Conservation (phyloP, 1,284 basidiomycete genomes). For the Rhodotorula sp. region DNA sequence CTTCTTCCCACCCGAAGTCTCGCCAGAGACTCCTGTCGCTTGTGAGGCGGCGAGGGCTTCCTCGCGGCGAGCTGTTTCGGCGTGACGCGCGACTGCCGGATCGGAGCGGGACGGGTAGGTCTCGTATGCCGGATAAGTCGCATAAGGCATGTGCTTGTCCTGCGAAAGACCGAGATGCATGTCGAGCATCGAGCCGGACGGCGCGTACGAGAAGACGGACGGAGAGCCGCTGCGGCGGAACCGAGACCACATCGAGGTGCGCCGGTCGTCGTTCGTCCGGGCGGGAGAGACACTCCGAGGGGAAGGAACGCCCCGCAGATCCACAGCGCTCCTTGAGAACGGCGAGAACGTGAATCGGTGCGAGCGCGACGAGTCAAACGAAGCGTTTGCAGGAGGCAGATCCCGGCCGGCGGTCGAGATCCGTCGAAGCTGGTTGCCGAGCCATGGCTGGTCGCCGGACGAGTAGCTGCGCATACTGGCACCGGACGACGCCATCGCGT, state of each 20-base stretch:
- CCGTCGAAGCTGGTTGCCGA: conserved; percentile 25
- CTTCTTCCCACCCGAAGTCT: conserved; percentile 17
- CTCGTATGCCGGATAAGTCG: conserved; percentile 27
- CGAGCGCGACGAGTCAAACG: conserved; percentile 40
- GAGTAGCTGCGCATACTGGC: conserved; percentile 33
- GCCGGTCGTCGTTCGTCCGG: conserved; percentile 29
- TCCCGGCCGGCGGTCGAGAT: conserved; percentile 29
- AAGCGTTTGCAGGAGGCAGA: conserved; percentile 12
- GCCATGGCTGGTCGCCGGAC: conserved; percentile 41
- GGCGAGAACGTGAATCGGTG: conserved; percentile 23
- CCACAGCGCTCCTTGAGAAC: conserved; percentile 37
- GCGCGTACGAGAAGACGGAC: conserved; percentile 48
- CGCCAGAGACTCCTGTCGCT: neutral
- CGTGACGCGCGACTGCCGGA: conserved; percentile 33
- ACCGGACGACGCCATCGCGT: conserved; percentile 1
- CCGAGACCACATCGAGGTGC: conserved; percentile 31
- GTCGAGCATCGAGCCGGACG: conserved; percentile 51
- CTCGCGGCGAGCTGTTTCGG: neutral
- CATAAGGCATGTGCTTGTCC: conserved; percentile 36
- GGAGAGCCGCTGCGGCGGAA: conserved; percentile 41
- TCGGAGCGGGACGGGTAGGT: conserved; percentile 34
- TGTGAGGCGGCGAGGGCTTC: neutral
- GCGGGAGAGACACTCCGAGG: conserved; percentile 34
- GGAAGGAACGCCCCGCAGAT: conserved; percentile 28
- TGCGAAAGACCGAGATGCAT: conserved; percentile 51